Base-by-base conservation (phyloP, 176 grass and related monocot species). In the Dendrocalamus sinicus region DNA sequence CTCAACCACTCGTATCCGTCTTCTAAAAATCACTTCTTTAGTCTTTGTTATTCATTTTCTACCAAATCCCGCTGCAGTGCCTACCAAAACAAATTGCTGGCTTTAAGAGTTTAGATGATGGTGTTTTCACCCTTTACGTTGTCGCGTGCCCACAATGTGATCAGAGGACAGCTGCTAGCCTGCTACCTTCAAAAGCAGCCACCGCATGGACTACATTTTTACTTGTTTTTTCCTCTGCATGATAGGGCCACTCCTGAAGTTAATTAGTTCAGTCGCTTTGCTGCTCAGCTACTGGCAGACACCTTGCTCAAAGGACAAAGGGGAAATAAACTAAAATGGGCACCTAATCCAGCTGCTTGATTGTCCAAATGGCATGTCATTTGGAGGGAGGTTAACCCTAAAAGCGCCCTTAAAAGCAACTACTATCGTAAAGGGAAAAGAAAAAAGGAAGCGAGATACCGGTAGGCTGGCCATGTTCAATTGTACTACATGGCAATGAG, bases 1-100 rank as follows among this genome's bases (percentile, higher is more conserved):
- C 4, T 39, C 4, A 4, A 39, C 0, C 0, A 5, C 4, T 39
- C 37, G 2, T 5, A 39, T 39, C 4, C 0, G 4, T 1, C 0
- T 39, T 39, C 0, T 39, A 39, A 39, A 39, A 5, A 0, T 5
- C 4, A 39, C 0, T 39, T 39, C 4, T 39, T 39, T 39, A 39
- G 4, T 5, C 4, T 0, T 0, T 39, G 4, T 0, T 39, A 5
- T 39, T 39, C 37, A 39, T 5, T 39, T 39, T 39, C 0, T 5
- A 39, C 37, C 37, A 39, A 39, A 39, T 0, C 4, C 32, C 32
- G 32, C 32, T 35, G 32, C 32, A 35, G 32, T 4, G 23, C 17
- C 11, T 22, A 9, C 14, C 67, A 64, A 73, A 61, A 70, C 44
- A 46, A 39, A 39, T 73, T 57, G 58, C 28, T 23, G 73, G 26